Conservation (phyloP, 148 eudicot species). For the Tetragonia tetragonoides region DNA sequence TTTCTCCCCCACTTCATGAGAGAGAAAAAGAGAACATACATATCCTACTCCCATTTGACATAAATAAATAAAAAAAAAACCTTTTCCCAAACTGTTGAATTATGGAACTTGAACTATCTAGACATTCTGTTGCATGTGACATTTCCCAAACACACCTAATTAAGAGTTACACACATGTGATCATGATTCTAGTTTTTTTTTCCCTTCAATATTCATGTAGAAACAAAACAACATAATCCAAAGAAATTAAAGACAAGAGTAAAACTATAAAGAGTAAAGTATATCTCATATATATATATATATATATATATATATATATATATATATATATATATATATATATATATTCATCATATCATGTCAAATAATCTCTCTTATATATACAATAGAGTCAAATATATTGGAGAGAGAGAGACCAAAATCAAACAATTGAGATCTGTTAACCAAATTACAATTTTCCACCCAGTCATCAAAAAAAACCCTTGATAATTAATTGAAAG, state of each 20-base stretch:
- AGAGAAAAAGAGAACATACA: background rate
- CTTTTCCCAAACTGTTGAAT: background rate
- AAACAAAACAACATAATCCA: background rate
- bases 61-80: too few species aligned
- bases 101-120: background rate
- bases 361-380: constrained; percentile 18
- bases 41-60: background rate
- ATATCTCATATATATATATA: constrained; percentile 21
- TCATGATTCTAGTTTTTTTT: background rate
- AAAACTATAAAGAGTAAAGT: constrained; percentile 1
- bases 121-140: constrained; percentile 25
- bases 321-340: too few species aligned
- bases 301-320: too few species aligned
- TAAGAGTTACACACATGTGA: constrained; percentile 13
- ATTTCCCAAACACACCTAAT: constrained; percentile 20
- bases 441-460: constrained; percentile 18
- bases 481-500: constrained; percentile 3
- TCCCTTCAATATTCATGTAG: background rate
- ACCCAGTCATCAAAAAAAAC: constrained; percentile 19
- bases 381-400: constrained; percentile 25
- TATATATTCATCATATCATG: too few species aligned
- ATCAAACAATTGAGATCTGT: constrained; percentile 10
- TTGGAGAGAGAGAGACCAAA: constrained; percentile 22
- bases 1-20: background rate
- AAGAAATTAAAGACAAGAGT: background rate